Conservation (phyloP, 2,329 filamentous ascomycete species). For the Trichothecium sympodiale region DNA sequence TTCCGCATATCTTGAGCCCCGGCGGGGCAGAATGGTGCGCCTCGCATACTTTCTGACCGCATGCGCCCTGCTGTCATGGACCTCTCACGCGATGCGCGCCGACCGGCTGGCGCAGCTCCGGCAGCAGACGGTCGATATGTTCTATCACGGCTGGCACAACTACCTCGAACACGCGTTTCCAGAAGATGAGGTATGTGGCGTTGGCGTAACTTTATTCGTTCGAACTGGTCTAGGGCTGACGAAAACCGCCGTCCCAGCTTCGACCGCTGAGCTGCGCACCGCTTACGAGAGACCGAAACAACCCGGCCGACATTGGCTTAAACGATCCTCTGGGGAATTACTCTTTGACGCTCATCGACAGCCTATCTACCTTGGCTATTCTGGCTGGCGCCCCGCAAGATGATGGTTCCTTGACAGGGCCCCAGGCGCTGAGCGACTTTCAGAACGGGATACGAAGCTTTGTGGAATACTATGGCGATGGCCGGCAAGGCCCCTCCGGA, state of each 20-base stretch:
- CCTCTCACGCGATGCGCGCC: conserved; percentile 40
- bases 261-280: conserved; percentile 77
- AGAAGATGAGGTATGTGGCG: conserved; percentile 65
- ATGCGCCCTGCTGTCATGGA: conserved; percentile 28
- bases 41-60: conserved; percentile 12
- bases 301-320: conserved; percentile 71
- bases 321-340: conserved; percentile 98
- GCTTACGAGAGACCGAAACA: conserved; percentile 69
- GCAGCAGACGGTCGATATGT: conserved; percentile 62
- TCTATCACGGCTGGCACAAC: conserved; percentile 93
- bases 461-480: conserved; percentile 79
- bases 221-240: conserved; percentile 5
- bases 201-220: too few species aligned
- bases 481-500: conserved; percentile 55
- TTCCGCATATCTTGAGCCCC: conserved; percentile 3
- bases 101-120: conserved; percentile 43
- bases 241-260: conserved; percentile 42
- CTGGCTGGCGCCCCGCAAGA: conserved; percentile 60
- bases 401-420: conserved; percentile 20
- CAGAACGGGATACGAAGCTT: conserved; percentile 68
- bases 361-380: conserved; percentile 85
- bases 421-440: conserved; percentile 56
- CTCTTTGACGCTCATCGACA: conserved; percentile 90
- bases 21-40: conserved; percentile 16
- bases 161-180: conserved; percentile 93